A percentile compares a stretch with the other conserved stretches of the same genome.
Conservation (phyloP, 352 stramenopile species). For the Pythium angustatum region DNA sequence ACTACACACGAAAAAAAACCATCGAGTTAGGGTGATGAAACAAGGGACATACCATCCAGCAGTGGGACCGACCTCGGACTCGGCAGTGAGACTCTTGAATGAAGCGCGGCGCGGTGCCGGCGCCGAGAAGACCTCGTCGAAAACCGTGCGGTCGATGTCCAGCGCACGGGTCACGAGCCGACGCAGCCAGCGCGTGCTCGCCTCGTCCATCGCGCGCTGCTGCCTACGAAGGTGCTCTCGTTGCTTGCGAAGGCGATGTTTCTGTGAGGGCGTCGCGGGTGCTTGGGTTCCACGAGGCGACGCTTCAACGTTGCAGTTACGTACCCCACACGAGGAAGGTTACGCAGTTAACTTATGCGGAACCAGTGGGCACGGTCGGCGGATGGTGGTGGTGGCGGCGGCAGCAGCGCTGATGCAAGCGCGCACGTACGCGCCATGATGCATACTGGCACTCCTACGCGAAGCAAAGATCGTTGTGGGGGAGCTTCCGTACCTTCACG, state of each 20-base stretch:
- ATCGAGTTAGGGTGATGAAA: not conserved
- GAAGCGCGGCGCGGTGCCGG: slow-evolving; percentile 28
- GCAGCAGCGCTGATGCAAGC: no score
- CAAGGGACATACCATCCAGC: not conserved
- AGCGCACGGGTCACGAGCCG: slow-evolving; percentile 62
- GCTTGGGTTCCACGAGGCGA: not conserved
- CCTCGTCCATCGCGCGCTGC: slow-evolving; percentile 60
- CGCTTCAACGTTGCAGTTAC: slow-evolving; percentile 27
- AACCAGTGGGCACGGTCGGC: not conserved
- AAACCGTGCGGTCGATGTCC: slow-evolving; percentile 53
- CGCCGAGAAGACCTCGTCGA: slow-evolving; percentile 54
- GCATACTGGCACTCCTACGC: no score
- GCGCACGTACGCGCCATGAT: no score
- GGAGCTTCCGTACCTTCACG: no score
- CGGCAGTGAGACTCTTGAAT: slow-evolving; percentile 37
- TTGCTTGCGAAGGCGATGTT: no score
- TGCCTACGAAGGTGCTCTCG: no score
- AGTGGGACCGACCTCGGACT: slow-evolving; percentile 34
- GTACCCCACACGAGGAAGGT: not conserved
- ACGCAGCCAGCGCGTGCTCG: slow-evolving; percentile 53
- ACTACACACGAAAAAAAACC: not conserved
- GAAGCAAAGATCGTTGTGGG: no score
- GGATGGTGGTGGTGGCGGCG: no score
- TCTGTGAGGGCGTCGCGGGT: no score
- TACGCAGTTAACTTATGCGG: not conserved